A percentile compares a stretch with the other conserved stretches of the same genome.
Evolutionary conservation across 1,284 basidiomycete species (phyloP).

Genomic region (Crucibulum parvulum): DNA sequence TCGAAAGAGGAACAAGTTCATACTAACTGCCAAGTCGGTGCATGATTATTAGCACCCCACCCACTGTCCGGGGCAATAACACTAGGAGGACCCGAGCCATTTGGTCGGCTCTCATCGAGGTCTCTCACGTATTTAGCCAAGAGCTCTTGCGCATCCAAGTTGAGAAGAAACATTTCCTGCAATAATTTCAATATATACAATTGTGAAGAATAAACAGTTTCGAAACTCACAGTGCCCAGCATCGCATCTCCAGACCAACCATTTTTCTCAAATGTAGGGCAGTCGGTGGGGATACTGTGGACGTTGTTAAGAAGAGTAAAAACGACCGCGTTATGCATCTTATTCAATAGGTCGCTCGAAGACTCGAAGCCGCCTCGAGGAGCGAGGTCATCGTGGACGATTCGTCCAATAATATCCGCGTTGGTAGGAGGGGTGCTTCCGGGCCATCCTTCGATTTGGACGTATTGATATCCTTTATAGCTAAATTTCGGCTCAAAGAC

Average conservation of each 20-base stretch:
- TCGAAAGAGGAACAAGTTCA: neutral
- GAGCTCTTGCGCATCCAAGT: slow-evolving; percentile 22
- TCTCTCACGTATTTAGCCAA: slow-evolving; percentile 25
- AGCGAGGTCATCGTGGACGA: too few relatives aligned
- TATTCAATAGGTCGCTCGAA: too few relatives aligned
- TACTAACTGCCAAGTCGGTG: slow-evolving; percentile 33
- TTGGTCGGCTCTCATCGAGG: slow-evolving; percentile 20
- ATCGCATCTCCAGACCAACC: slow-evolving; percentile 31
- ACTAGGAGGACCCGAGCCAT: slow-evolving; percentile 22
- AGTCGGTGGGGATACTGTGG: slow-evolving; percentile 31
- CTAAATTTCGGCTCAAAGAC: too few relatives aligned
- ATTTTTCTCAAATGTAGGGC: slow-evolving; percentile 34
- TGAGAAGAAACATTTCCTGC: slow-evolving; percentile 26
- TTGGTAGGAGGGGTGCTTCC: too few relatives aligned
- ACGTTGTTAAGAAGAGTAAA: slow-evolving; percentile 18
- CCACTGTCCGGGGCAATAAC: slow-evolving; percentile 31
- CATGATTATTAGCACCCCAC: slow-evolving; percentile 31
- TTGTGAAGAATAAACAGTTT: neutral
- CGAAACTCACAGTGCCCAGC: slow-evolving; percentile 20
- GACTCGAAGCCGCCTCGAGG: too few relatives aligned
- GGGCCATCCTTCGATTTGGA: too few relatives aligned
- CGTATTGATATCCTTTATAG: too few relatives aligned
- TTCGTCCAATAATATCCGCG: too few relatives aligned
- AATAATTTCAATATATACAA: neutral
- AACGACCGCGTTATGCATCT: too few relatives aligned